Percentiles rank a stretch among this genome's conserved stretches.
Conservation (phyloP, 257 asterid species). For the Phtheirospermum japonicum region DNA sequence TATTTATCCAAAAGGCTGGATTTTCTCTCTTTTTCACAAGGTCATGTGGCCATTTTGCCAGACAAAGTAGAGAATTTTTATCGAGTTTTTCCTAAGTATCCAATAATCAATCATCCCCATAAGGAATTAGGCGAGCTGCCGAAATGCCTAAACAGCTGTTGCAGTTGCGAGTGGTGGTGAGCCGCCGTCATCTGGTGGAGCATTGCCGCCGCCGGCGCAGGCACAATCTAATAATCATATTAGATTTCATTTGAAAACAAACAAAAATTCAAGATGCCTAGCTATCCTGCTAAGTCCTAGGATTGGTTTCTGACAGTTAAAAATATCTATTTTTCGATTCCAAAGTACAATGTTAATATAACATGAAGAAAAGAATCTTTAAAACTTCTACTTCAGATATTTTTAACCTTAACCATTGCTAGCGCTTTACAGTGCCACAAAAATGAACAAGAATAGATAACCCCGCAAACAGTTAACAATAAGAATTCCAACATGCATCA, state of each 20-base stretch:
- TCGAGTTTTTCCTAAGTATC: slow-evolving; percentile 9
- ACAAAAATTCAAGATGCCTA: too few relatives aligned
- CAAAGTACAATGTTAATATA: too few relatives aligned
- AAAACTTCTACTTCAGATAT: too few relatives aligned
- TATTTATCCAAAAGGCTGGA: slow-evolving; percentile 24
- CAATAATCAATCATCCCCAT: slow-evolving; percentile 51
- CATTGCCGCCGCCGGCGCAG: slow-evolving; percentile 48
- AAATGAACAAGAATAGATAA: not conserved
- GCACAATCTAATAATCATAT: too few relatives aligned
- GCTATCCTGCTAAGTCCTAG: too few relatives aligned
- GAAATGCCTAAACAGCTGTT: slow-evolving; percentile 44
- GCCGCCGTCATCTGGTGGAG: slow-evolving; percentile 53
- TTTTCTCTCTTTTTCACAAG: not conserved
- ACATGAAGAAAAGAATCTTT: too few relatives aligned
- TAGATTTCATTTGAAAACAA: too few relatives aligned
- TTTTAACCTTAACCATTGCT: not conserved
- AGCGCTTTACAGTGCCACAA: not conserved
- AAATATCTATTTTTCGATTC: too few relatives aligned
- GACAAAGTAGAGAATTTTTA: slow-evolving; percentile 23
- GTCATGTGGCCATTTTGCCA: not conserved
- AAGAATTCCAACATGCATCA: not conserved
- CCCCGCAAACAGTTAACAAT: not conserved
- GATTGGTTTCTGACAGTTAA: too few relatives aligned
- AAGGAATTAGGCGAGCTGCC: slow-evolving; percentile 57
- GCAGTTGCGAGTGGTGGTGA: slow-evolving; percentile 31